phyloP scores from a whole-genome alignment of 768 basidiomycete genomes.

The Megacollybia marginata region DNA sequence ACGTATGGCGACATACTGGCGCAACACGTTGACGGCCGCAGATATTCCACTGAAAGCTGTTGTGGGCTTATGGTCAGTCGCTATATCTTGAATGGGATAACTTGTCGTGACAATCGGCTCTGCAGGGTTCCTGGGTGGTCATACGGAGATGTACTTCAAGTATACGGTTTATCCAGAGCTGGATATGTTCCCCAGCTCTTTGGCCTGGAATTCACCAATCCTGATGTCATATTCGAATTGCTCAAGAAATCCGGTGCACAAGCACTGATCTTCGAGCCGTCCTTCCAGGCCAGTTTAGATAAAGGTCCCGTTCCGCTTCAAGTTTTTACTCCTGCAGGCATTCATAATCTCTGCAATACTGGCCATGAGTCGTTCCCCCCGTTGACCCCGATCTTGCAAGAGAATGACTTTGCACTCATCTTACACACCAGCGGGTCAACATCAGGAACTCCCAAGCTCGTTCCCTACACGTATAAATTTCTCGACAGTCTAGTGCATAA shows the following conservation, averaged over 20 bases:
- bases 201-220: conserved; percentile 49
- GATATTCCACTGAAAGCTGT: conserved; percentile 43
- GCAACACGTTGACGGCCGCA: conserved; percentile 28
- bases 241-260: conserved; percentile 44
- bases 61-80: conserved; percentile 52
- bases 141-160: conserved; percentile 53
- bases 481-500: conserved; percentile 51
- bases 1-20: conserved; percentile 48
- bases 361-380: conserved; percentile 31
- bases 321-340: conserved; percentile 20
- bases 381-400: conserved; percentile 4
- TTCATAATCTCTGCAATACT: conserved; percentile 20
- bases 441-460: conserved; percentile 77
- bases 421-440: conserved; percentile 82
- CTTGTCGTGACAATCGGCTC: conserved; percentile 3
- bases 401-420: conserved; percentile 40
- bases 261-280: conserved; percentile 48
- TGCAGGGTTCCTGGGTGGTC: conserved; percentile 54
- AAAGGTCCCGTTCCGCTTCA: conserved; percentile 36
- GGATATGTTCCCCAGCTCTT: conserved; percentile 65
- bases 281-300: conserved; percentile 28
- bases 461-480: conserved; percentile 66
- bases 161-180: conserved; percentile 58
- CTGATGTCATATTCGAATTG: conserved; percentile 55
- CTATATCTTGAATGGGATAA: not conserved